Evolutionary conservation across 148 eudicot species (phyloP).

Genomic region (Vaccinium corymbosum): DNA sequence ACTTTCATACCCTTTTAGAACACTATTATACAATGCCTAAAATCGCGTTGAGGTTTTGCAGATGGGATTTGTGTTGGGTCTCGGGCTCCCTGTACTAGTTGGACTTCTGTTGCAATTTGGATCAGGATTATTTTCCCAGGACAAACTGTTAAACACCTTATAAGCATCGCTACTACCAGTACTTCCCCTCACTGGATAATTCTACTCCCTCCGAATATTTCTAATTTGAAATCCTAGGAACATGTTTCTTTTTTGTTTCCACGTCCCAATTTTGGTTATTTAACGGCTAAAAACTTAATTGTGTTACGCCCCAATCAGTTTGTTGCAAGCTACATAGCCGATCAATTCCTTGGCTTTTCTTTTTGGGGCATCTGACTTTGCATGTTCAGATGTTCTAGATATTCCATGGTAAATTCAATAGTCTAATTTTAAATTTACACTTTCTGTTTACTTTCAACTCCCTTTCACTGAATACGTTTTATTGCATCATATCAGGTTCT

Average conservation of each 20-base stretch:
- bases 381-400: conserved; percentile 46
- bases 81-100: conserved; percentile 62
- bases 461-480: neutral
- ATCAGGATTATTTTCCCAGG: conserved; percentile 60
- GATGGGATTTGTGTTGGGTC: conserved; percentile 84
- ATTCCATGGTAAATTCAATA: conserved; percentile 59
- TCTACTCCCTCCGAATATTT: too few species aligned
- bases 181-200: conserved; percentile 7
- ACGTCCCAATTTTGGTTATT: neutral
- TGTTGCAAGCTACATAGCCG: conserved; percentile 72
- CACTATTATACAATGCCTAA: neutral
- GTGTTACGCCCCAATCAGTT: conserved; percentile 28
- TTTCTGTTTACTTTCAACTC: neutral
- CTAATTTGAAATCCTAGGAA: too few species aligned
- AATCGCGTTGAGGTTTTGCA: conserved; percentile 26
- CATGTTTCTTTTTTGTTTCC: neutral
- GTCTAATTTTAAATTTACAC: neutral
- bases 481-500: conserved; percentile 42
- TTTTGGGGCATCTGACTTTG: conserved; percentile 79
- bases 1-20: neutral
- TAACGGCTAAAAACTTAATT: neutral
- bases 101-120: conserved; percentile 85
- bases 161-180: conserved; percentile 80
- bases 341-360: conserved; percentile 73
- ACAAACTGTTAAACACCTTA: conserved; percentile 51